These are phyloP conservation scores for Liquidambar formosana DNA, from an alignment of 164 flowering plant species.

Conservation along the genomic window DNA sequence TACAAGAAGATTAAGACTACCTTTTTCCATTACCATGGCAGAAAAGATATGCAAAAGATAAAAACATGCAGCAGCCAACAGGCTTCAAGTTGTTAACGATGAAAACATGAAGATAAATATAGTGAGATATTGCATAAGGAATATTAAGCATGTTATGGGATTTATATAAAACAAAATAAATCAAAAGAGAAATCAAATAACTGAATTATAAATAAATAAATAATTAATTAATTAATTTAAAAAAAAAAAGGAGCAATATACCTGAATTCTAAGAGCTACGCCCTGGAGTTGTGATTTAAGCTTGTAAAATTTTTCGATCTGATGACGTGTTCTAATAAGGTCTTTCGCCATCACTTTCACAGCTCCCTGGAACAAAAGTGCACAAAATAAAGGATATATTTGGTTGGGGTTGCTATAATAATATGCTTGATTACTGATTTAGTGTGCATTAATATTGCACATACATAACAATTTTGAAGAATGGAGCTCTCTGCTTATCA, in stretches of 20 bases:
- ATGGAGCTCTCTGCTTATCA: neutral
- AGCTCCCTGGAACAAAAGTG: conserved; percentile 67
- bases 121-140: too few species aligned
- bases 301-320: conserved; percentile 89
- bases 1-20: too few species aligned
- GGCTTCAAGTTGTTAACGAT: too few species aligned
- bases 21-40: too few species aligned
- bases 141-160: too few species aligned
- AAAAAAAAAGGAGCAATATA: conserved; percentile 15
- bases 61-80: too few species aligned
- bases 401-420: neutral
- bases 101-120: too few species aligned
- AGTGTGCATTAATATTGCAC: neutral
- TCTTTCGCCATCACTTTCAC: conserved; percentile 99
- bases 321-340: conserved; percentile 93
- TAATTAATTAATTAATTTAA: neutral
- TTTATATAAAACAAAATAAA: too few species aligned
- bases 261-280: conserved; percentile 94
- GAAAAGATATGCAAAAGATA: too few species aligned
- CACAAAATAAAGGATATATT: conserved; percentile 2
- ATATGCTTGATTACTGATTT: neutral
- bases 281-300: conserved; percentile 98
- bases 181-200: neutral
- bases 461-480: neutral
- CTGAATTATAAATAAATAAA: neutral